Conservation (phyloP, 306 rosid genomes). For the Canavalia gladiata region DNA sequence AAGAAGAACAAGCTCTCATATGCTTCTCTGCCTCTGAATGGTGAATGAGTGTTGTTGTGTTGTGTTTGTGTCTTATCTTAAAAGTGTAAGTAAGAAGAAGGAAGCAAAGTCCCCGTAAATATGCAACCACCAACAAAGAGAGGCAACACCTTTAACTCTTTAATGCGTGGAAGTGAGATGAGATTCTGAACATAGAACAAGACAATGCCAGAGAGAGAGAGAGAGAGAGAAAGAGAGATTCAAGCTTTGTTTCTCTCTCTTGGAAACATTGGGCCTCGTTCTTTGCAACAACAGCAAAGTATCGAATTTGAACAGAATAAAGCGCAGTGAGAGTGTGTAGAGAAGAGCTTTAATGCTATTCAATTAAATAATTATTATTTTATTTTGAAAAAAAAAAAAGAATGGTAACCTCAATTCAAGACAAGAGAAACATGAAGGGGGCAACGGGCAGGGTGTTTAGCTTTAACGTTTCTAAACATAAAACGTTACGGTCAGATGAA, state of each 20-base stretch:
- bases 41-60: conserved; percentile 37
- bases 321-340: conserved; percentile 56
- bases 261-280: conserved; percentile 78
- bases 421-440: conserved; percentile 54
- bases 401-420: conserved; percentile 58
- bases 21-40: conserved; percentile 38
- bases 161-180: conserved; percentile 78
- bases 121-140: conserved; percentile 48
- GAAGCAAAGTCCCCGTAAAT: conserved; percentile 47
- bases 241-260: conserved; percentile 62
- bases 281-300: conserved; percentile 81
- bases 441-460: conserved; percentile 79
- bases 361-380: not conserved
- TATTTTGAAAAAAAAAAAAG: not conserved
- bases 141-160: conserved; percentile 54
- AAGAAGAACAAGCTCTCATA: conserved; percentile 48
- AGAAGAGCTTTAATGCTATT: conserved; percentile 44
- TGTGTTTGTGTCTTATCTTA: not conserved
- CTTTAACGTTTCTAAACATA: conserved; percentile 58
- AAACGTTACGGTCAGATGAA: conserved; percentile 64
- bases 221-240: conserved; percentile 38
- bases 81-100: conserved; percentile 42
- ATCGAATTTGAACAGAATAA: conserved; percentile 82
- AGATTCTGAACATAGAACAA: conserved; percentile 76
- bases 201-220: conserved; percentile 77